Percentiles rank a stretch among this genome's conserved stretches.
Conservation (phyloP, 805 yeast genomes). For the Pachysolen tannophilus region DNA sequence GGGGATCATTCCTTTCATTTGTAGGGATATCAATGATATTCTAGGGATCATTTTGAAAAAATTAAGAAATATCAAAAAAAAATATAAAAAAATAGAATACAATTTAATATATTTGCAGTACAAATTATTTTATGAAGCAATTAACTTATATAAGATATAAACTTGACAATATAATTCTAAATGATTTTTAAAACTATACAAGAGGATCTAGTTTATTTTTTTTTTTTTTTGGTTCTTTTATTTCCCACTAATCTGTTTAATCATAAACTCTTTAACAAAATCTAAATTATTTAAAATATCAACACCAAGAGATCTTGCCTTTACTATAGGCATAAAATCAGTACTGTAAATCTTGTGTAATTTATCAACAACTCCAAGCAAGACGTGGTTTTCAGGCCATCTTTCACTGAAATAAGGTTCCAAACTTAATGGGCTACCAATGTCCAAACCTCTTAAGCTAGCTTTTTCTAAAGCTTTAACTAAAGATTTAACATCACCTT, state of each 20-base stretch:
- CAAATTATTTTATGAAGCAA: too few relatives aligned
- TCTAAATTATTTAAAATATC: conserved; percentile 55
- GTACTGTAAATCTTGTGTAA: conserved; percentile 80
- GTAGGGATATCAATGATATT: too few relatives aligned
- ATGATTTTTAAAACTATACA: too few relatives aligned
- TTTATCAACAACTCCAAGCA: conserved; percentile 87
- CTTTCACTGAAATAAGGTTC: conserved; percentile 86
- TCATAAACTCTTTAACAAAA: conserved; percentile 62
- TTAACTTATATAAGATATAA: too few relatives aligned
- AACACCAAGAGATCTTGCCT: conserved; percentile 69
- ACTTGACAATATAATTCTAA: too few relatives aligned
- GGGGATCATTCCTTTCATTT: too few relatives aligned
- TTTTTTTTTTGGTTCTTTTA: too few relatives aligned
- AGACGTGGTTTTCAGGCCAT: conserved; percentile 69
- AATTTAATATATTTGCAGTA: too few relatives aligned
- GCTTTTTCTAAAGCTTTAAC: conserved; percentile 66
- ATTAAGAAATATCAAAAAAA: too few relatives aligned
- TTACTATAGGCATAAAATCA: conserved; percentile 66
- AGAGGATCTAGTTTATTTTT: too few relatives aligned
- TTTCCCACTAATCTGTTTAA: conserved; percentile 34
- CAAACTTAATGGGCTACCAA: conserved; percentile 72
- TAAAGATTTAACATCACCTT: conserved; percentile 75
- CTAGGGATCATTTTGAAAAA: too few relatives aligned
- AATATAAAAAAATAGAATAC: too few relatives aligned
- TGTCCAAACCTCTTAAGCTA: conserved; percentile 71